Percentiles rank a stretch among this genome's conserved stretches.
These are phyloP conservation scores for Fragosphaeria purpurea DNA, from an alignment of 2,329 filamentous ascomycete genomes.

Conservation along the genomic window DNA sequence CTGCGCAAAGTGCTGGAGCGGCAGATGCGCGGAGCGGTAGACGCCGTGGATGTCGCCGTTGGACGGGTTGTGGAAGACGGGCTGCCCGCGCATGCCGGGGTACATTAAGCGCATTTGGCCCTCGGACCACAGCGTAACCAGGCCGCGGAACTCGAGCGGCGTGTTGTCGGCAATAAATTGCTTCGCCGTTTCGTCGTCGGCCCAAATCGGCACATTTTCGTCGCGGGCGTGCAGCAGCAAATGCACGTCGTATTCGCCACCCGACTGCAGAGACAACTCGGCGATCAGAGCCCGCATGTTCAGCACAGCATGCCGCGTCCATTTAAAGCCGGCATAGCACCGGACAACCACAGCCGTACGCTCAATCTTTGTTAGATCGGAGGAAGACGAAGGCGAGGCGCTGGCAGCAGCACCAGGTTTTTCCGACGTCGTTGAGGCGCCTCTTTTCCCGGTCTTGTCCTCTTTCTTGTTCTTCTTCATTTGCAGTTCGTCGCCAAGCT, in stretches of 20 bases:
- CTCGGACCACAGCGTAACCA: constrained; percentile 79
- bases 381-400: not conserved
- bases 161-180: constrained; percentile 58
- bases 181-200: constrained; percentile 64
- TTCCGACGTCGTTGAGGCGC: not conserved
- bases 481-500: constrained; percentile 1
- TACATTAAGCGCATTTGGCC: constrained; percentile 75
- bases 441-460: constrained; percentile 6
- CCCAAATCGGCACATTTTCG: constrained; percentile 68
- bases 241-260: constrained; percentile 73
- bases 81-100: constrained; percentile 56
- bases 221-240: constrained; percentile 81
- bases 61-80: constrained; percentile 45
- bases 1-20: constrained; percentile 54
- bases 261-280: constrained; percentile 66
- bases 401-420: not conserved
- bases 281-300: constrained; percentile 74
- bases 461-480: constrained; percentile 9
- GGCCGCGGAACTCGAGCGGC: constrained; percentile 65
- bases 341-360: constrained; percentile 71
- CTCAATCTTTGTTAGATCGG: constrained; percentile 29
- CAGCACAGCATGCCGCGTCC: constrained; percentile 66
- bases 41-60: constrained; percentile 55
- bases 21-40: constrained; percentile 54
- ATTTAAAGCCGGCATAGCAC: constrained; percentile 70